Percentiles rank a stretch among this genome's conserved stretches.
Evolutionary conservation across 257 asterid genomes (phyloP).

Genomic region (Lantana camara): DNA sequence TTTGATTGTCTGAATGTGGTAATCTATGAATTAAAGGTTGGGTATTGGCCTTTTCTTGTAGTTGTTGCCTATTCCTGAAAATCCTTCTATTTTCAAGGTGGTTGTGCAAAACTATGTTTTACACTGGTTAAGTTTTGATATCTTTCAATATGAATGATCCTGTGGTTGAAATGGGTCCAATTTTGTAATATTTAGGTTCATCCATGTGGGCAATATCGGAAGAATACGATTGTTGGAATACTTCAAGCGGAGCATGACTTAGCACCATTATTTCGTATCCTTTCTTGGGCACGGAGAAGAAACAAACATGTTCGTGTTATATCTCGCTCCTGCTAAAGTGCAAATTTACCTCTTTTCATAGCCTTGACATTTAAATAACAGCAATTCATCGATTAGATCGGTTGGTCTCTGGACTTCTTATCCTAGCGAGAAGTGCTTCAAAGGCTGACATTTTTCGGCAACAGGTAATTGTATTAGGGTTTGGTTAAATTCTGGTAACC

Average conservation of each 20-base stretch:
- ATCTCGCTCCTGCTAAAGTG: conserved; percentile 15
- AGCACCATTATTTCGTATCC: conserved; percentile 96
- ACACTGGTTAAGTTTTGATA: conserved; percentile 5
- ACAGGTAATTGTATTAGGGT: conserved; percentile 51
- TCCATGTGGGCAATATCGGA: conserved; percentile 98
- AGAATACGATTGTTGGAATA: conserved; percentile 90
- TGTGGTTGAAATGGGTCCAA: conserved; percentile 4
- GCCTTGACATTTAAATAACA: conserved; percentile 57
- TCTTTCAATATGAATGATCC: conserved; percentile 9
- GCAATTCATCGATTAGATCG: conserved; percentile 97
- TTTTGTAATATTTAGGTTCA: conserved; percentile 63
- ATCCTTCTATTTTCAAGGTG: not conserved
- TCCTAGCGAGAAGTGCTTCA: conserved; percentile 84
- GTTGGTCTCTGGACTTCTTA: conserved; percentile 97
- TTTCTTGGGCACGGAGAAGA: conserved; percentile 18
- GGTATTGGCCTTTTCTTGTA: not conserved
- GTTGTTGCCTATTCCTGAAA: conserved; percentile 1
- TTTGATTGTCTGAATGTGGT: no score
- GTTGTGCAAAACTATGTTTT: conserved; percentile 1
- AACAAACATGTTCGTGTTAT: conserved; percentile 3
- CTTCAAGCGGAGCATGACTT: conserved; percentile 94
- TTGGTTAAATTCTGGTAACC: not conserved
- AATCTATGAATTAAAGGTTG: no score
- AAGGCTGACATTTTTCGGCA: conserved; percentile 92
- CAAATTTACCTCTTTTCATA: conserved; percentile 21